These are phyloP conservation scores for Xylaria curta DNA, from an alignment of 495 filamentous ascomycete species.

Conservation along the genomic window DNA sequence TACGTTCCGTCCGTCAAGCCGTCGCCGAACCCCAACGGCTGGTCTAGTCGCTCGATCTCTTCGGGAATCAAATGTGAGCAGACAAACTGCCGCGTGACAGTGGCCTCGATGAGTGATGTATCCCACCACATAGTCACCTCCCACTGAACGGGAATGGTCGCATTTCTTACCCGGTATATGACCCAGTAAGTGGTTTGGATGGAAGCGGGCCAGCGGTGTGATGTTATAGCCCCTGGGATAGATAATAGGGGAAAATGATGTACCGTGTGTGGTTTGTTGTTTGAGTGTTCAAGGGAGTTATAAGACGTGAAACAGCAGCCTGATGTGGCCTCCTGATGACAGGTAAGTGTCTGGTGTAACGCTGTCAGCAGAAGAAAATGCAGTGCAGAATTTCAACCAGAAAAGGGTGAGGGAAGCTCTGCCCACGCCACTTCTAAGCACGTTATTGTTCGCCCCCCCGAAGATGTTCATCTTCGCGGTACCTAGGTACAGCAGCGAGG, in stretches of 20 bases:
- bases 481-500: conserved; percentile 1
- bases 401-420: conserved; percentile 12
- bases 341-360: conserved; percentile 17
- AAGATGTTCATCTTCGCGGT: neutral
- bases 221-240: conserved; percentile 16
- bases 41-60: conserved; percentile 69
- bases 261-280: neutral
- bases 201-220: neutral
- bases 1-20: conserved; percentile 89
- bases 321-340: conserved; percentile 19
- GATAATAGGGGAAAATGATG: neutral
- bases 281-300: neutral
- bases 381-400: conserved; percentile 11
- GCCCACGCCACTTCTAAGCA: conserved; percentile 3
- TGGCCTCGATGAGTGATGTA: conserved; percentile 73
- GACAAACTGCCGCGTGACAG: conserved; percentile 74
- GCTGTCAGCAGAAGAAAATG: conserved; percentile 14
- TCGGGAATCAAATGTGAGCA: conserved; percentile 68
- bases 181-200: conserved; percentile 6
- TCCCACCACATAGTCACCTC: conserved; percentile 74
- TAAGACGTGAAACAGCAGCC: conserved; percentile 20
- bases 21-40: conserved; percentile 80
- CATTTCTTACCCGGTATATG: conserved; percentile 34
- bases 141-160: conserved; percentile 33
- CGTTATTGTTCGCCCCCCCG: neutral